These are phyloP conservation scores for Geosmithia morbida DNA, from an alignment of 2,329 filamentous ascomycete species.

Conservation along the genomic window DNA sequence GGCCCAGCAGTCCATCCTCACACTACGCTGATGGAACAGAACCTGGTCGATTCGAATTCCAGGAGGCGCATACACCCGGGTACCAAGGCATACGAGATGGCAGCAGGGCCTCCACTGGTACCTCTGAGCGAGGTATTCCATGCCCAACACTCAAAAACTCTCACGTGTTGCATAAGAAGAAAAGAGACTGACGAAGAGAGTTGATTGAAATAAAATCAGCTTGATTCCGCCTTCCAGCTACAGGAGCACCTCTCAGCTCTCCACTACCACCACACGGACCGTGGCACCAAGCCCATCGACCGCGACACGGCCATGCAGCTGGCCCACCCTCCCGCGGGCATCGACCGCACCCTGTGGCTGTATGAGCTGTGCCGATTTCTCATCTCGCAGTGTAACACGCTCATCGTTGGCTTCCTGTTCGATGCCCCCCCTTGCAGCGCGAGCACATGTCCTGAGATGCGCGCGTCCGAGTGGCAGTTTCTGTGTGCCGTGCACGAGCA, in stretches of 20 bases:
- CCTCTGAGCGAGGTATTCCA: constrained; percentile 63
- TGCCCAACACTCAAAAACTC: constrained; percentile 2
- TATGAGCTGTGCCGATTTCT: constrained; percentile 97
- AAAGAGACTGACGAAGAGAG: neutral
- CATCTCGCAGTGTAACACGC: constrained; percentile 82
- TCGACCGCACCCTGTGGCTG: constrained; percentile 84
- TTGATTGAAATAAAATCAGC: constrained; percentile 31
- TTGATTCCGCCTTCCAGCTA: constrained; percentile 92
- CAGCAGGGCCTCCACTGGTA: constrained; percentile 75
- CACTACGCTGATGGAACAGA: constrained; percentile 48
- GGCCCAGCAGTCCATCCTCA: constrained; percentile 37
- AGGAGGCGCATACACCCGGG: constrained; percentile 81
- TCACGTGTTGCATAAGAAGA: constrained; percentile 3
- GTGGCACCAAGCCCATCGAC: constrained; percentile 56
- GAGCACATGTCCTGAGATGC: constrained; percentile 91
- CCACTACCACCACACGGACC: constrained; percentile 64
- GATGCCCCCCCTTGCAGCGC: constrained; percentile 82
- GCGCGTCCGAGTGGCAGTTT: constrained; percentile 97
- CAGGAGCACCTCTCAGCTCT: constrained; percentile 94
- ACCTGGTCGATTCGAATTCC: constrained; percentile 56
- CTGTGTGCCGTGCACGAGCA: constrained; percentile 94
- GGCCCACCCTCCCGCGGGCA: constrained; percentile 63
- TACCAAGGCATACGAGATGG: constrained; percentile 86
- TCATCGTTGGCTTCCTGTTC: constrained; percentile 86
- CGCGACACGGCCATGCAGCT: constrained; percentile 63